These are phyloP conservation scores for Litsea cubeba DNA, from an alignment of 164 flowering plant genomes.

Conservation along the genomic window DNA sequence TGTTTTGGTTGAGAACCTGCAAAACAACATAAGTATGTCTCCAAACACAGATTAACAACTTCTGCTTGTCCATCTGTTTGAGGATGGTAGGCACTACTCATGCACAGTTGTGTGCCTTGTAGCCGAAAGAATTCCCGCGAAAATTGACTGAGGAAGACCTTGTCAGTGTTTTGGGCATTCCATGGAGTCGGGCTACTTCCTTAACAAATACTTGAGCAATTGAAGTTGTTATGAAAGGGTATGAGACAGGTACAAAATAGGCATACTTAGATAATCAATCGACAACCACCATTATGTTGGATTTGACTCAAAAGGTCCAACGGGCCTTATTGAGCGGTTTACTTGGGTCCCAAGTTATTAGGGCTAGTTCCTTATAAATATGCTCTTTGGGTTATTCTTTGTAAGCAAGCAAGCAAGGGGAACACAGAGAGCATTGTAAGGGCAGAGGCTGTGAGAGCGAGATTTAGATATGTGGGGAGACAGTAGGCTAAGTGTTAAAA, in stretches of 20 bases:
- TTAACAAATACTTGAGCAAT: neutral
- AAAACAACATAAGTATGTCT: neutral
- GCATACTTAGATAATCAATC: neutral
- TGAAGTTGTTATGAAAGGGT: neutral
- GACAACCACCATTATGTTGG: neutral
- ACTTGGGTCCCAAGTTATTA: no score
- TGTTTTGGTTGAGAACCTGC: neutral
- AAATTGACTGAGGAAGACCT: neutral
- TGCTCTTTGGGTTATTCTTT: no score
- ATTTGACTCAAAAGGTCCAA: no score
- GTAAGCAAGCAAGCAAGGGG: no score
- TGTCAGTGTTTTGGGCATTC: neutral
- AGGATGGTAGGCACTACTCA: no score
- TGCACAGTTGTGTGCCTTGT: neutral
- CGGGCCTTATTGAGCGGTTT: no score
- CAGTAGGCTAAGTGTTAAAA: no score
- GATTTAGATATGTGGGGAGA: no score
- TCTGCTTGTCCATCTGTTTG: neutral
- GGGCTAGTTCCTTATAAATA: no score
- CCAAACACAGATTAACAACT: neutral
- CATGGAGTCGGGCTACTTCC: neutral
- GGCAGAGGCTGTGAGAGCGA: no score
- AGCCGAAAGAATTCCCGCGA: neutral
- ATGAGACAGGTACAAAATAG: neutral
- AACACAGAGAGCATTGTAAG: no score